Percentiles rank a stretch among this genome's conserved stretches.
Conservation (phyloP, 2,329 filamentous ascomycete genomes). For the Gremmenia infestans region DNA sequence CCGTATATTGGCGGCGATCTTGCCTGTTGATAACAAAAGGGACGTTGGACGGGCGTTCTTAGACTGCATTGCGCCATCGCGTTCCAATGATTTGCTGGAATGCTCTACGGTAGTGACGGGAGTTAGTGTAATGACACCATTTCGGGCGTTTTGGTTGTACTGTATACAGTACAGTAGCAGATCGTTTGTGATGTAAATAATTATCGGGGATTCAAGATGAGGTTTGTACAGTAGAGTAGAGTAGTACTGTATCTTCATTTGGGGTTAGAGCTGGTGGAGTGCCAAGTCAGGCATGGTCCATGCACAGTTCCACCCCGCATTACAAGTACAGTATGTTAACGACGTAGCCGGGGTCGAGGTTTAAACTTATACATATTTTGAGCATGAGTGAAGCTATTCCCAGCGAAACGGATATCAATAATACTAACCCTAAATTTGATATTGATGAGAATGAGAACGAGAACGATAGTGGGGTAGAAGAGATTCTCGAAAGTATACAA, state of each 20-base stretch:
- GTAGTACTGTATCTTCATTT: too few relatives aligned
- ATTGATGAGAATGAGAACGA: constrained; percentile 24
- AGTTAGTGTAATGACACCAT: constrained; percentile 12
- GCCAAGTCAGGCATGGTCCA: too few relatives aligned
- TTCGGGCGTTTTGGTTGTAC: constrained; percentile 1
- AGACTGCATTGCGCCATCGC: constrained; percentile 3
- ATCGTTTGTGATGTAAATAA: background rate
- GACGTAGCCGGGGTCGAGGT: background rate
- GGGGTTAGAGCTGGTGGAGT: too few relatives aligned
- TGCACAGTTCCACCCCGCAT: too few relatives aligned
- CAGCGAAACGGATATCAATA: background rate
- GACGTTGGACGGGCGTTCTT: background rate
- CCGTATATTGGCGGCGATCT: background rate
- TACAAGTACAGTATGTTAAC: too few relatives aligned
- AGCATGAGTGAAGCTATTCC: background rate
- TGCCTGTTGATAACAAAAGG: background rate
- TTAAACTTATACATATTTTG: background rate
- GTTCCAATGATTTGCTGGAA: background rate
- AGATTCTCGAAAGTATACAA: constrained; percentile 27
- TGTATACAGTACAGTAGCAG: too few relatives aligned
- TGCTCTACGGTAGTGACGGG: background rate
- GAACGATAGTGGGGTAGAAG: constrained; percentile 17
- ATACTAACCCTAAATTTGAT: background rate
- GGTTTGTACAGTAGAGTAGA: too few relatives aligned
- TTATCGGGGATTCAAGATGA: too few relatives aligned